These are phyloP conservation scores for Podaxis sp. DNA, from an alignment of 768 basidiomycete species.

Conservation along the genomic window DNA sequence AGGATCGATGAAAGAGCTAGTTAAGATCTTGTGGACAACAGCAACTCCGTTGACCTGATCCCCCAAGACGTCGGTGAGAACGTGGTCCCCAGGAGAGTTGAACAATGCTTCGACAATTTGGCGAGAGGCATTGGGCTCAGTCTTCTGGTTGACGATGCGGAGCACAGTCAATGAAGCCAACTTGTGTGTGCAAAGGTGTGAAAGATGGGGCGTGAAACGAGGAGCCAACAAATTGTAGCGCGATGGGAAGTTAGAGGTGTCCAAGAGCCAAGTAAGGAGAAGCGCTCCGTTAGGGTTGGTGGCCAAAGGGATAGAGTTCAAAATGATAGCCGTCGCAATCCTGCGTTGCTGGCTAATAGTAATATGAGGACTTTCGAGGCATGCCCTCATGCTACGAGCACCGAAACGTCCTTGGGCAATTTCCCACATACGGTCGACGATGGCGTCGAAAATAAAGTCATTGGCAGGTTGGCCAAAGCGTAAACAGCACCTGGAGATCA, in stretches of 20 bases:
- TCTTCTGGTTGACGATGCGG: slow-evolving; percentile 94
- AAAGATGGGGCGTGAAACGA: slow-evolving; percentile 94
- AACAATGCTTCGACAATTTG: slow-evolving; percentile 90
- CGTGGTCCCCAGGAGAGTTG: slow-evolving; percentile 85
- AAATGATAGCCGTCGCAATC: slow-evolving; percentile 88
- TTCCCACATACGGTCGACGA: slow-evolving; percentile 98
- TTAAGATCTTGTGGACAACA: slow-evolving; percentile 89
- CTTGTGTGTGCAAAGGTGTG: slow-evolving; percentile 97
- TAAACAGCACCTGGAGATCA: slow-evolving; percentile 67
- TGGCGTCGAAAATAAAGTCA: slow-evolving; percentile 97
- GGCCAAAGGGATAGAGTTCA: slow-evolving; percentile 96
- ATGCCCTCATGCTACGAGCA: slow-evolving; percentile 96
- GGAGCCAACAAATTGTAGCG: slow-evolving; percentile 92
- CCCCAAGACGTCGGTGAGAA: slow-evolving; percentile 88
- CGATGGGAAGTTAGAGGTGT: slow-evolving; percentile 93
- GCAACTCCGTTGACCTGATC: slow-evolving; percentile 97
- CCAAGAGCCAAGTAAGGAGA: slow-evolving; percentile 93
- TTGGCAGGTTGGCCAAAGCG: slow-evolving; percentile 88
- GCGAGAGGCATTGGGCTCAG: slow-evolving; percentile 83
- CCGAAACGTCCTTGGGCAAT: slow-evolving; percentile 97
- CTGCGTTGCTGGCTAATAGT: slow-evolving; percentile 91
- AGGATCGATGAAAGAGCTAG: slow-evolving; percentile 80
- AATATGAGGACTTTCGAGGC: slow-evolving; percentile 88
- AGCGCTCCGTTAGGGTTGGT: slow-evolving; percentile 98
- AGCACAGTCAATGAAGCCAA: slow-evolving; percentile 93